A percentile compares a stretch with the other conserved stretches of the same genome.
phyloP scores from a whole-genome alignment of 306 rosid species.

The Acacia confusa region DNA sequence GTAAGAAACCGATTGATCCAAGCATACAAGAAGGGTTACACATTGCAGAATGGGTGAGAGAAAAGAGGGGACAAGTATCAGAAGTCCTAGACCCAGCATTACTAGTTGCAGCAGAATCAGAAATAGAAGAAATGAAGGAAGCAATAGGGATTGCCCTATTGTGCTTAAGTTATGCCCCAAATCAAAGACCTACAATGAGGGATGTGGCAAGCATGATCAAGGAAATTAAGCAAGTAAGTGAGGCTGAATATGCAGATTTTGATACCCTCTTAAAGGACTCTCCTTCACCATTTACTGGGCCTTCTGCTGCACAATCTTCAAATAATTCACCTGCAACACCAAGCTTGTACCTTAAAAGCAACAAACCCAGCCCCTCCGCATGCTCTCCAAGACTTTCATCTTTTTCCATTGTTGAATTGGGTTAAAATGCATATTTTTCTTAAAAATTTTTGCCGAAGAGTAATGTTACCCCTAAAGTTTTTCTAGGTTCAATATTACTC shows the following conservation, averaged over 20 bases:
- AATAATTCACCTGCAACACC: conserved; percentile 22
- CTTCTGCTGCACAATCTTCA: conserved; percentile 42
- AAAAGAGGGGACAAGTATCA: conserved; percentile 41
- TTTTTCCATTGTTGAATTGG: not conserved
- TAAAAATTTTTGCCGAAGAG: too few relatives aligned
- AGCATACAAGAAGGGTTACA: conserved; percentile 60
- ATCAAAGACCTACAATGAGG: conserved; percentile 65
- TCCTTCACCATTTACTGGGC: conserved; percentile 24
- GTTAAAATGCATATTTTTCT: not conserved
- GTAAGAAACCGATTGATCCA: conserved; percentile 69
- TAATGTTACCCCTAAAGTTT: too few relatives aligned
- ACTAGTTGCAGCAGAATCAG: conserved; percentile 45
- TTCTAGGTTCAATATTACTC: too few relatives aligned
- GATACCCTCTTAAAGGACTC: conserved; percentile 54
- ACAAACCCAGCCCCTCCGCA: not conserved
- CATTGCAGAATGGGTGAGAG: conserved; percentile 63
- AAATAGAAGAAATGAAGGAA: conserved; percentile 58
- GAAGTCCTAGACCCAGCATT: conserved; percentile 53
- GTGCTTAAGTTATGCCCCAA: conserved; percentile 52
- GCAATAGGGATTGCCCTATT: conserved; percentile 57
- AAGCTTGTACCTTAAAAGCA: conserved; percentile 35
- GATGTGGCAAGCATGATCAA: conserved; percentile 65
- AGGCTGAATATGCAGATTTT: conserved; percentile 56
- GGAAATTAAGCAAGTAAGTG: conserved; percentile 52
- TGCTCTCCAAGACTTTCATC: not conserved